Percentiles rank a stretch among this genome's conserved stretches.
These are phyloP conservation scores for Magnaporthiopsis rhizophila DNA, from an alignment of 2,329 filamentous ascomycete species.

Conservation along the genomic window DNA sequence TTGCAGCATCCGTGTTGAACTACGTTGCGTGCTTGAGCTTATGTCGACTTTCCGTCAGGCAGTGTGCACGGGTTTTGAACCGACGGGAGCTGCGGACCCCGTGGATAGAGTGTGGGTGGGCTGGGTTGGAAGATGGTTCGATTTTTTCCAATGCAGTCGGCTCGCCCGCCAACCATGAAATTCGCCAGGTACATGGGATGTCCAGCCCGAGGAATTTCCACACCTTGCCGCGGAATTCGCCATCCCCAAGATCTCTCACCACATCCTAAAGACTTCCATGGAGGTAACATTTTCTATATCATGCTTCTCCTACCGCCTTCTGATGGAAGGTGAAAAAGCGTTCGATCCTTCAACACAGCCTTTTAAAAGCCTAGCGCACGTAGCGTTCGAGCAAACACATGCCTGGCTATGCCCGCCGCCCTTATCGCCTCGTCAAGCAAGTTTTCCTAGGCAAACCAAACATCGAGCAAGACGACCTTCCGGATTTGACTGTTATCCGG, in stretches of 20 bases:
- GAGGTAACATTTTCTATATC: neutral
- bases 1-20: neutral
- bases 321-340: fast-evolving
- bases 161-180: too few relatives aligned
- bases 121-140: too few relatives aligned
- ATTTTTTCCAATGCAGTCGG: too few relatives aligned
- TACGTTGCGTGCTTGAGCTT: neutral
- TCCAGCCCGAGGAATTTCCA: too few relatives aligned
- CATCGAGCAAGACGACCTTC: neutral
- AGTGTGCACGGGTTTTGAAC: too few relatives aligned
- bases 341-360: neutral
- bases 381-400: neutral
- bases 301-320: neutral
- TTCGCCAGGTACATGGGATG: too few relatives aligned
- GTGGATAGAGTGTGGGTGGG: too few relatives aligned
- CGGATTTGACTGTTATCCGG: constrained; percentile 3
- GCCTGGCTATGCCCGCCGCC: too few relatives aligned
- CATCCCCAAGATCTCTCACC: too few relatives aligned
- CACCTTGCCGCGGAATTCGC: too few relatives aligned
- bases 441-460: constrained; percentile 1
- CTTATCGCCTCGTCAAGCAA: neutral
- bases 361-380: neutral
- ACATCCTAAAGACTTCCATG: too few relatives aligned
- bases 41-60: neutral
- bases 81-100: too few relatives aligned